Percentiles rank a stretch among this genome's conserved stretches.
Conservation (phyloP, 768 basidiomycete species). For the Hebeloma cylindrosporum region DNA sequence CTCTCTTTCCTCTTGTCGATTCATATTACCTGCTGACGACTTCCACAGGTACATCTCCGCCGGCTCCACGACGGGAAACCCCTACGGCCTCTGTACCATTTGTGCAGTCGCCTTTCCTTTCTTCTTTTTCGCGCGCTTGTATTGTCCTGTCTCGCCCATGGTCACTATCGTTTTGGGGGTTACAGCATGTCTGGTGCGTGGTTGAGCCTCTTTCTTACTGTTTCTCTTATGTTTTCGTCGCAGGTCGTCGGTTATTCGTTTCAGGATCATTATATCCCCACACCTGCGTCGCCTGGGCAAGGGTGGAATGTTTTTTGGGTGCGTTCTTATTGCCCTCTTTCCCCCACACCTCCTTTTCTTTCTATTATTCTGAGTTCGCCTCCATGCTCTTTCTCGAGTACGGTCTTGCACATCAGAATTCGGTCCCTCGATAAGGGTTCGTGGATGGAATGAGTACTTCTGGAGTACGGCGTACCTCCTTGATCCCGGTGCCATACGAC, state of each 20-base stretch:
- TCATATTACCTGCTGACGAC: neutral
- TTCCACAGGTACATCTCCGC: constrained; percentile 69
- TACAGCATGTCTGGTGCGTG: constrained; percentile 57
- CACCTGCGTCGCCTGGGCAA: constrained; percentile 57
- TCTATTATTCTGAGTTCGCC: neutral
- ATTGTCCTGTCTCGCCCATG: constrained; percentile 73
- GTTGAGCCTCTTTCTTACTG: neutral
- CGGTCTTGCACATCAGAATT: too few species aligned
- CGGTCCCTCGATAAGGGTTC: too few species aligned
- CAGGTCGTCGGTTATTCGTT: constrained; percentile 74
- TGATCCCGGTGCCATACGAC: too few species aligned
- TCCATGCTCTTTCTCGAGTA: too few species aligned
- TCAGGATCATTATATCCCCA: constrained; percentile 50
- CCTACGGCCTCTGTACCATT: constrained; percentile 70
- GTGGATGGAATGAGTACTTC: too few species aligned
- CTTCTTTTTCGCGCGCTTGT: constrained; percentile 68
- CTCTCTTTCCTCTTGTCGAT: neutral
- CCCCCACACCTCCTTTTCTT: neutral
- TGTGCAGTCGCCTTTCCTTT: constrained; percentile 70
- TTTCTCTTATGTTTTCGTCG: neutral
- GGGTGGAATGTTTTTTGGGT: constrained; percentile 49
- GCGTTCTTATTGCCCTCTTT: neutral
- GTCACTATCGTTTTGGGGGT: constrained; percentile 70
- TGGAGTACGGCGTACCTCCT: too few species aligned
- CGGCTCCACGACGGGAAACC: constrained; percentile 56